phyloP scores from a whole-genome alignment of 441 rosid species.

The Sinapis alba region DNA sequence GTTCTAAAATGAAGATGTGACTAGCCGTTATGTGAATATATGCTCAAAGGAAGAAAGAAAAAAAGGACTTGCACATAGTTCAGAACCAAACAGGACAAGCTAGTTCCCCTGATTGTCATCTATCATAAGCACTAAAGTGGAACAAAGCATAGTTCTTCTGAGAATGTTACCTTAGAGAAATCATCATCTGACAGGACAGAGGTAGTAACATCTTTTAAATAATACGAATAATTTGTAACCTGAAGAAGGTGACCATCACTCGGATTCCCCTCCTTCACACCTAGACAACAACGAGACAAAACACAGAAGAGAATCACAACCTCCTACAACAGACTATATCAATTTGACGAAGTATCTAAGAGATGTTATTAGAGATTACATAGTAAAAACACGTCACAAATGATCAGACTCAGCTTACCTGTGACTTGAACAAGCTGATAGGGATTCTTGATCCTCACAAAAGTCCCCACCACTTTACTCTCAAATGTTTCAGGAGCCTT shows the following conservation, averaged over 20 bases:
- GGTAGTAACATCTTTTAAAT: slow-evolving; percentile 40
- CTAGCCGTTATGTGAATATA: not conserved
- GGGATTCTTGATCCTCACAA: slow-evolving; percentile 56
- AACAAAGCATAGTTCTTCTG: not conserved
- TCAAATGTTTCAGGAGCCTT: slow-evolving; percentile 46
- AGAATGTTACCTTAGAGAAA: slow-evolving; percentile 52
- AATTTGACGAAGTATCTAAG: not conserved
- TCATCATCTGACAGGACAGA: slow-evolving; percentile 56
- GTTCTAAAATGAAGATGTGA: not conserved
- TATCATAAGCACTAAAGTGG: not conserved
- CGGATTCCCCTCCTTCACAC: slow-evolving; percentile 45
- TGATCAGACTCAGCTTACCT: slow-evolving; percentile 8
- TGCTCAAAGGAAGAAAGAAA: not conserved
- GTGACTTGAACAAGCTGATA: slow-evolving; percentile 54
- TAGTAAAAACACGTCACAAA: not conserved
- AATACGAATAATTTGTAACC: slow-evolving; percentile 42
- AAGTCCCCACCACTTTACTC: slow-evolving; percentile 48
- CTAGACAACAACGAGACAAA: slow-evolving; percentile 34
- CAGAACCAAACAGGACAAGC: too few relatives aligned
- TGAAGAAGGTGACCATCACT: slow-evolving; percentile 44
- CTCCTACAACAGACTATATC: not conserved
- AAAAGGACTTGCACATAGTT: not conserved
- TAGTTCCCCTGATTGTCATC: not conserved
- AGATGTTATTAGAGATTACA: not conserved
- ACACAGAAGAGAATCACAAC: not conserved